Percentiles rank a stretch among this genome's conserved stretches.
Evolutionary conservation across 2,329 filamentous ascomycete species (phyloP).

Genomic region (Fusarium abutilonis): DNA sequence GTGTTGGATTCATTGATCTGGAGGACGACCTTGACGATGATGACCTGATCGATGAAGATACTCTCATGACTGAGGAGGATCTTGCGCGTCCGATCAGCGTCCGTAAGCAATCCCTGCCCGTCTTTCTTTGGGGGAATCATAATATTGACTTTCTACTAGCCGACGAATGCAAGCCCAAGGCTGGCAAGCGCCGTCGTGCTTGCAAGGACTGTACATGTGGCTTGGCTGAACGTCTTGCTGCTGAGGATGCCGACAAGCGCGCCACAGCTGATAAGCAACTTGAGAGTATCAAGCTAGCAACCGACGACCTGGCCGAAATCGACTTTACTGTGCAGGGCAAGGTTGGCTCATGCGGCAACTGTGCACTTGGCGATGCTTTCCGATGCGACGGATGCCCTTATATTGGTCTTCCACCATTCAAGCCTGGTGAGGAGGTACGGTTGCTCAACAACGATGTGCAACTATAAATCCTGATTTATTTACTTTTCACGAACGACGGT

Average conservation of each 20-base stretch:
- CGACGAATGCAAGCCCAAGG: conserved; percentile 85
- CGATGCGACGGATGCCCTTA: conserved; percentile 80
- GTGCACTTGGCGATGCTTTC: conserved; percentile 91
- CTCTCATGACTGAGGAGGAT: conserved; percentile 85
- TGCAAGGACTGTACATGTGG: conserved; percentile 99
- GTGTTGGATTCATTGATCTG: conserved; percentile 75
- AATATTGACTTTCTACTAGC: conserved; percentile 58
- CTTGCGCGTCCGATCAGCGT: conserved; percentile 79
- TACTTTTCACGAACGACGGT: conserved; percentile 27
- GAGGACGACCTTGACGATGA: conserved; percentile 76
- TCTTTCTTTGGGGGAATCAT: not conserved
- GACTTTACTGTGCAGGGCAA: conserved; percentile 99
- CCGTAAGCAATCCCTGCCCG: conserved; percentile 67
- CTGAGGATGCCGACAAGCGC: conserved; percentile 81
- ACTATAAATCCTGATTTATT: conserved; percentile 61
- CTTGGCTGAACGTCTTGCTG: conserved; percentile 82
- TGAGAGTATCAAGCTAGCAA: conserved; percentile 73
- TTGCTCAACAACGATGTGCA: conserved; percentile 88
- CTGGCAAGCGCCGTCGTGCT: conserved; percentile 87
- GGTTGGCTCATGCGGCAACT: conserved; percentile 93
- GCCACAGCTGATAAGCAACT: conserved; percentile 73
- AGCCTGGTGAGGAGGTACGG: conserved; percentile 93
- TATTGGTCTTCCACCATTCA: conserved; percentile 93
- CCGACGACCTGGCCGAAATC: conserved; percentile 82
- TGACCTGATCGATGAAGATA: conserved; percentile 91